phyloP scores from a whole-genome alignment of 306 rosid species.

The Cucurbita ficifolia region DNA sequence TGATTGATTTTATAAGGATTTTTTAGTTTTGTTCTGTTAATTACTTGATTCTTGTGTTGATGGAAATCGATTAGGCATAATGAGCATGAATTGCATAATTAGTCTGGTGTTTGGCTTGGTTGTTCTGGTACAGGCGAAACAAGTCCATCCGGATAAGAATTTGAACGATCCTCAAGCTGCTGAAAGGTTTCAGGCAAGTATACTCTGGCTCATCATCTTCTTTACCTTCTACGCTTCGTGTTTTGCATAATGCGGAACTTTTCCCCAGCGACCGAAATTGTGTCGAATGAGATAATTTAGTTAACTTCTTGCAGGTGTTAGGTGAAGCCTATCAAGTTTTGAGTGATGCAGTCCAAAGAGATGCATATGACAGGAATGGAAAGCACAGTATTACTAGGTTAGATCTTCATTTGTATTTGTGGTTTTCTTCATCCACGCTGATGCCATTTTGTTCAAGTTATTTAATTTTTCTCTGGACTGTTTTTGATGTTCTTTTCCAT shows the following conservation, averaged over 20 bases:
- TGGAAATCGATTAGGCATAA: not conserved
- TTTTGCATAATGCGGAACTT: not conserved
- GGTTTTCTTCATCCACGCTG: not conserved
- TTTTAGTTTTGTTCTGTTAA: not conserved
- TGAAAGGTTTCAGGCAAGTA: constrained; percentile 55
- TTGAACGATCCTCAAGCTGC: constrained; percentile 81
- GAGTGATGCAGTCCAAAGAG: constrained; percentile 72
- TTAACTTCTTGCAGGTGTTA: constrained; percentile 23
- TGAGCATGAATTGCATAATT: not conserved
- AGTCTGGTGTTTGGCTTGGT: not conserved
- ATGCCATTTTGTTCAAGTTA: not conserved
- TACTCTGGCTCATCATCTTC: not conserved
- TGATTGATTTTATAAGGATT: not conserved
- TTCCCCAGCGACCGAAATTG: not conserved
- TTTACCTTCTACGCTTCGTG: not conserved
- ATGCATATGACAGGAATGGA: constrained; percentile 68
- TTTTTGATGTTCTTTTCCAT: not conserved
- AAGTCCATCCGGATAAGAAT: constrained; percentile 92
- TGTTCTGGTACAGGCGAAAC: constrained; percentile 48
- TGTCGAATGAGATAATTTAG: no score
- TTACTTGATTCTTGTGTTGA: not conserved
- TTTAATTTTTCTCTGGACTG: not conserved
- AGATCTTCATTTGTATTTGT: not conserved
- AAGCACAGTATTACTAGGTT: constrained; percentile 64
- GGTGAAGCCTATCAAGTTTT: constrained; percentile 90